phyloP scores from a whole-genome alignment of 2,329 filamentous ascomycete genomes.

The Gyromitra esculenta region DNA sequence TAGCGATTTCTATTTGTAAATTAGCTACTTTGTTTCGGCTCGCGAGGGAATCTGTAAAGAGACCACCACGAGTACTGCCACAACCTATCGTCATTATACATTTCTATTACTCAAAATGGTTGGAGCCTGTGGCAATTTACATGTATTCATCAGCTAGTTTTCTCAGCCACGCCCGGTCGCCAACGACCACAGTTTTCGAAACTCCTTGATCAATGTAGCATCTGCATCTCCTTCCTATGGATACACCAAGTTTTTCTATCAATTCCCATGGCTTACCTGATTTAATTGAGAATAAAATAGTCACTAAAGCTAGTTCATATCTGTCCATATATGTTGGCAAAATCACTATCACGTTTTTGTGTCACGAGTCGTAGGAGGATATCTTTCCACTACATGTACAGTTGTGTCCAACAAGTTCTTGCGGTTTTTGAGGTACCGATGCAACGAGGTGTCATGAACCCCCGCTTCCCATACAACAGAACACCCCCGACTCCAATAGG shows the following conservation, averaged over 20 bases:
- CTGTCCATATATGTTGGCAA: neutral
- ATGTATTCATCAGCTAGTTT: neutral
- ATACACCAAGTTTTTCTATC: constrained; percentile 1
- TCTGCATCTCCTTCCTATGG: constrained; percentile 6
- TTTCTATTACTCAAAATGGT: neutral
- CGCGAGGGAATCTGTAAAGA: constrained; percentile 19
- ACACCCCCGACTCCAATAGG: too few species aligned
- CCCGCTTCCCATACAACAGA: too few species aligned
- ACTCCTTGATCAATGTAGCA: constrained; percentile 23
- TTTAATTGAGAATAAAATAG: constrained; percentile 11
- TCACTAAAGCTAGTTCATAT: constrained; percentile 3
- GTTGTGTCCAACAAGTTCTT: too few species aligned
- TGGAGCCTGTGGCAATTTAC: neutral
- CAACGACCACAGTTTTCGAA: neutral
- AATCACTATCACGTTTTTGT: constrained; percentile 9
- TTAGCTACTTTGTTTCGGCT: constrained; percentile 23
- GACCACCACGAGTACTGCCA: constrained; percentile 31
- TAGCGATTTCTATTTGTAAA: constrained; percentile 12
- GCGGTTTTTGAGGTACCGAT: too few species aligned
- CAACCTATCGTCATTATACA: constrained; percentile 20
- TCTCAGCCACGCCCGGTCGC: constrained; percentile 21
- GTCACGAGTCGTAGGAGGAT: constrained; percentile 16
- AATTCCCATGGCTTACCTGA: constrained; percentile 14
- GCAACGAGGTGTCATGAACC: too few species aligned
- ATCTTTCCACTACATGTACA: neutral